Percentiles rank a stretch among this genome's conserved stretches.
Evolutionary conservation across 2,329 filamentous ascomycete genomes (phyloP).

Genomic region (Botrytis byssoidea): DNA sequence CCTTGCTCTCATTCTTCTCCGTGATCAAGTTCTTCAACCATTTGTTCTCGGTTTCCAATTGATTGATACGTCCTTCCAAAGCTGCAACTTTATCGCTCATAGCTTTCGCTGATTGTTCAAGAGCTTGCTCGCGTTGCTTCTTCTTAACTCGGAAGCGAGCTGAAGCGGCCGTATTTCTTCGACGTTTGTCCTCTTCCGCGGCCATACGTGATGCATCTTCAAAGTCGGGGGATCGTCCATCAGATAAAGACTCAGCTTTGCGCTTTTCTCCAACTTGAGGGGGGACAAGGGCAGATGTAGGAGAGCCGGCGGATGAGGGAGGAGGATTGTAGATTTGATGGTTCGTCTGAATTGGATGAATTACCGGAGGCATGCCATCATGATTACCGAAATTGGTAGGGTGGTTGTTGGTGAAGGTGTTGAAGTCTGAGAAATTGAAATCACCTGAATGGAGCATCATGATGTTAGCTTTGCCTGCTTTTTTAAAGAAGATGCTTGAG

Average conservation of each 20-base stretch:
- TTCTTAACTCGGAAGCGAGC: conserved; percentile 92
- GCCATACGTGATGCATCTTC: conserved; percentile 71
- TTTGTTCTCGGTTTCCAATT: conserved; percentile 80
- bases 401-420: conserved; percentile 28
- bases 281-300: conserved; percentile 32
- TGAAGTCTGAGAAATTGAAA: conserved; percentile 38
- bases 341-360: conserved; percentile 28
- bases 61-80: conserved; percentile 70
- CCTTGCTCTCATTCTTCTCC: conserved; percentile 66
- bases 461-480: conserved; percentile 35
- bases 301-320: conserved; percentile 26
- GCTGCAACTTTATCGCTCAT: conserved; percentile 74
- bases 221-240: conserved; percentile 44
- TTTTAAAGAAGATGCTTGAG: conserved; percentile 14
- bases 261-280: conserved; percentile 36
- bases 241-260: conserved; percentile 39
- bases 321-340: conserved; percentile 28
- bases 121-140: conserved; percentile 87
- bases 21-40: conserved; percentile 79
- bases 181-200: conserved; percentile 86
- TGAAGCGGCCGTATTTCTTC: conserved; percentile 83
- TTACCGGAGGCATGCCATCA: conserved; percentile 18
- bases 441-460: conserved; percentile 34
- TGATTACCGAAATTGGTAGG: conserved; percentile 27
- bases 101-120: conserved; percentile 79